phyloP scores from a whole-genome alignment of 139 green algal species.

The Picochlorum sp. region DNA sequence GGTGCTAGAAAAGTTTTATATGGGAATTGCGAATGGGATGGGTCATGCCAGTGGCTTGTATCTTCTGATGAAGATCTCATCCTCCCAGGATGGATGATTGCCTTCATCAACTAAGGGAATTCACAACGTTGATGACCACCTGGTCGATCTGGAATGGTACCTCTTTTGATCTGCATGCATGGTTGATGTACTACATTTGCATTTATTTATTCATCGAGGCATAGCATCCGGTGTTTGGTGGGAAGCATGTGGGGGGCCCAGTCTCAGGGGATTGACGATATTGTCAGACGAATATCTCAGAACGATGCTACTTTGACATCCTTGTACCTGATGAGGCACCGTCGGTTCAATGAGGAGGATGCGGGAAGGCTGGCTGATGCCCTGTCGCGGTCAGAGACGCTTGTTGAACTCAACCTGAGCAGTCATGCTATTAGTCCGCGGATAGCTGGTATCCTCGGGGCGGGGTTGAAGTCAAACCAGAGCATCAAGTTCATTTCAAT shows the following conservation, averaged over 20 bases:
- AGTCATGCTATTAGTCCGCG: constrained; percentile 13
- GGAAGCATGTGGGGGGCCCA: constrained; percentile 16
- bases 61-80: no score
- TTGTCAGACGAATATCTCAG: constrained; percentile 5
- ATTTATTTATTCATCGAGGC: no score
- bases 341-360: constrained; percentile 16
- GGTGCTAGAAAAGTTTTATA: neutral
- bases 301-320: constrained; percentile 11
- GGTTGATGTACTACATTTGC: no score
- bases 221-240: no score
- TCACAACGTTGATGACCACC: no score
- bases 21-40: no score
- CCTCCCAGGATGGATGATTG: no score
- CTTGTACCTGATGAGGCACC: constrained; percentile 13
- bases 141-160: no score
- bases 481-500: constrained; percentile 12
- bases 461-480: neutral
- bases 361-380: constrained; percentile 6
- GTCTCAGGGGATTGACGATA: constrained; percentile 17
- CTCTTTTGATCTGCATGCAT: no score
- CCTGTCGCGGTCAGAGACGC: constrained; percentile 9
- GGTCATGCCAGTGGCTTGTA: no score
- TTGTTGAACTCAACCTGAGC: constrained; percentile 24
- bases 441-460: constrained; percentile 2
- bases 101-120: no score